Evolutionary conservation across 2,329 filamentous ascomycete genomes (phyloP).

Genomic region (Hypoxylon sp.): DNA sequence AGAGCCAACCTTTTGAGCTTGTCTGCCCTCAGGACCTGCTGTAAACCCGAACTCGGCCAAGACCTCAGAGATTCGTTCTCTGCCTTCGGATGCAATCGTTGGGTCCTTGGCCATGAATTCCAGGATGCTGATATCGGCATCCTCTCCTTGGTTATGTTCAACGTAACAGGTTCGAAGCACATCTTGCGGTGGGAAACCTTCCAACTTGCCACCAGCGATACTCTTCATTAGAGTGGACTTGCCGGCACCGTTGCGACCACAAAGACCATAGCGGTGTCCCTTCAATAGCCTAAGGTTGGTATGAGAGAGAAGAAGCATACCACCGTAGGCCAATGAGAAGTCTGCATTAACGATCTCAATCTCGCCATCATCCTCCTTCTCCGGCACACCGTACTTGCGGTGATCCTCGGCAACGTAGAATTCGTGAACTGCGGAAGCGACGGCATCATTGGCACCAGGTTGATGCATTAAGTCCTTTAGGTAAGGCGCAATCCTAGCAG

Average conservation of each 20-base stretch:
- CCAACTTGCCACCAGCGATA: slow-evolving; percentile 94
- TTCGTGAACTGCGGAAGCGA: slow-evolving; percentile 81
- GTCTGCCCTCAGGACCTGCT: slow-evolving; percentile 87
- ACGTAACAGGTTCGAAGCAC: slow-evolving; percentile 97
- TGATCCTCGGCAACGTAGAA: slow-evolving; percentile 88
- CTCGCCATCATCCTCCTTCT: slow-evolving; percentile 92
- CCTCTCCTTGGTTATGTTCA: slow-evolving; percentile 98
- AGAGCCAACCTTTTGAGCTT: slow-evolving; percentile 91
- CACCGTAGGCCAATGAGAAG: slow-evolving; percentile 97
- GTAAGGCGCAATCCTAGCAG: slow-evolving; percentile 79
- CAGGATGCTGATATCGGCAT: slow-evolving; percentile 95
- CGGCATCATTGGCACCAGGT: slow-evolving; percentile 70
- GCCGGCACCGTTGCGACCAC: slow-evolving; percentile 95
- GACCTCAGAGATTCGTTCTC: slow-evolving; percentile 85
- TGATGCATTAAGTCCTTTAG: slow-evolving; percentile 78
- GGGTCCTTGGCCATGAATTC: slow-evolving; percentile 94
- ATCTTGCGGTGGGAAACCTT: slow-evolving; percentile 94
- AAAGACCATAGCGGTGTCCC: slow-evolving; percentile 96
- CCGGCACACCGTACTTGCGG: slow-evolving; percentile 86
- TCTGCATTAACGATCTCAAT: slow-evolving; percentile 97
- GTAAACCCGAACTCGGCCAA: slow-evolving; percentile 95
- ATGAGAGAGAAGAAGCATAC: slow-evolving; percentile 96
- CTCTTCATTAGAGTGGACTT: slow-evolving; percentile 99
- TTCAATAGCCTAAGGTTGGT: slow-evolving; percentile 95
- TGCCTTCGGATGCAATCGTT: slow-evolving; percentile 82